A percentile compares a stretch with the other conserved stretches of the same genome.
phyloP scores from a whole-genome alignment of 2,329 filamentous ascomycete species.

The Fusarium redolens region DNA sequence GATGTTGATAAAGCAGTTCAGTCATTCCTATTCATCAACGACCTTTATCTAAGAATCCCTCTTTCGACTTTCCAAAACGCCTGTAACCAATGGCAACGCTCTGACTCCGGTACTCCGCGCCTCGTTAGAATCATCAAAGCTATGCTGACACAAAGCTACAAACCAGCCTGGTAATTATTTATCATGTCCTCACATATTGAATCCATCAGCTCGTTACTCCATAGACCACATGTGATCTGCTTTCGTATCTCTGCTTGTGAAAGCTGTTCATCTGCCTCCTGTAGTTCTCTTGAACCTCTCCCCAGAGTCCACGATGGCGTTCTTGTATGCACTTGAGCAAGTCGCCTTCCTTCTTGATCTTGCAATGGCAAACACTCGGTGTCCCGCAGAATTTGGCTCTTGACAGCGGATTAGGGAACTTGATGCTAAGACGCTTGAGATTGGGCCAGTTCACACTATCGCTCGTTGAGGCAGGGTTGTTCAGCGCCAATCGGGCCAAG shows the following conservation, averaged over 20 bases:
- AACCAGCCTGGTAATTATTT: background rate
- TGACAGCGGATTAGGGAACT: conserved; percentile 38
- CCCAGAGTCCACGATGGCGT: conserved; percentile 46
- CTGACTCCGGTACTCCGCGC: background rate
- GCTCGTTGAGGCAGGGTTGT: conserved; percentile 41
- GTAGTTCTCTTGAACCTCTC: conserved; percentile 46
- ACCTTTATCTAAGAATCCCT: background rate
- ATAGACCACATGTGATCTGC: conserved; percentile 39
- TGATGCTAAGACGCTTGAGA: conserved; percentile 48
- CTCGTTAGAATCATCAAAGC: background rate
- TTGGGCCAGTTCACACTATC: conserved; percentile 37
- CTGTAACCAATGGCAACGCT: background rate
- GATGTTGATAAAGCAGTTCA: background rate
- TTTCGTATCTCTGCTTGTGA: conserved; percentile 35
- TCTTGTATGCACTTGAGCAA: conserved; percentile 41
- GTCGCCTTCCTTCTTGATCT: conserved; percentile 37
- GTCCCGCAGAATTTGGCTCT: conserved; percentile 46
- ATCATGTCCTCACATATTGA: background rate
- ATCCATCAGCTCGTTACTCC: conserved; percentile 23
- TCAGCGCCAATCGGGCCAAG: conserved; percentile 46
- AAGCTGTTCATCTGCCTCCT: conserved; percentile 41
- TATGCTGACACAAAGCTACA: background rate
- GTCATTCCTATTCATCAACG: background rate
- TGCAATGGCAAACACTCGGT: conserved; percentile 46
- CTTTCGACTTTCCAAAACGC: background rate